Conservation (phyloP, 176 grass and related monocot genomes). For the Oryza punctata region DNA sequence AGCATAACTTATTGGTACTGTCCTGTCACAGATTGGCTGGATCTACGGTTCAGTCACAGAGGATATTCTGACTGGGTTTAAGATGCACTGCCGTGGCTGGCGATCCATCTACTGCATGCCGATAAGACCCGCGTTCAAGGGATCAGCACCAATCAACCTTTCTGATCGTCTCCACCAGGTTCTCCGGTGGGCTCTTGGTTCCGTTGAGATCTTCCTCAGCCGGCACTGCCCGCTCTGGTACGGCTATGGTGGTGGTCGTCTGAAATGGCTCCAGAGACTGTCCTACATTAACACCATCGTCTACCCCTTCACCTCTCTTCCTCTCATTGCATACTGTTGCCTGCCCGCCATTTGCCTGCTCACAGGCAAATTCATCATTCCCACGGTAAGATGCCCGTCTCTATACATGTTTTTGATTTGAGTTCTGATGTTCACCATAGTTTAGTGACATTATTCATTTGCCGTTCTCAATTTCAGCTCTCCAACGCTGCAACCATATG, state of each 20-base stretch:
- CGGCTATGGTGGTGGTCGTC: constrained; percentile 75
- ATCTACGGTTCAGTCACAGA: constrained; percentile 99
- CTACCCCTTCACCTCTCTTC: constrained; percentile 91
- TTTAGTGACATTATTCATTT: constrained; percentile 20
- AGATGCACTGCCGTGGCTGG: constrained; percentile 99
- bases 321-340: constrained; percentile 82
- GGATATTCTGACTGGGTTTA: constrained; percentile 88
- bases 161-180: constrained; percentile 96
- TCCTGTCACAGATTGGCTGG: constrained; percentile 71
- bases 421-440: not conserved
- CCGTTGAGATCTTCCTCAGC: constrained; percentile 90
- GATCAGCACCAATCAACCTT: constrained; percentile 94
- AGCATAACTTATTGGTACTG: constrained; percentile 19
- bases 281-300: constrained; percentile 98
- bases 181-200: constrained; percentile 96
- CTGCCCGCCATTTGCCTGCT: constrained; percentile 89
- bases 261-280: constrained; percentile 93
- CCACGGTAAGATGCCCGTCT: constrained; percentile 47
- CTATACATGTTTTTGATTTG: not conserved
- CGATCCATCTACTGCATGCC: constrained; percentile 98
- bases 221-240: constrained; percentile 94
- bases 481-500: constrained; percentile 83
- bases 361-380: constrained; percentile 94
- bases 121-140: constrained; percentile 85
- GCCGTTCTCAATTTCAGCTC: constrained; percentile 46